phyloP scores from a whole-genome alignment of 176 grass and related monocot genomes.

The Ensete glaucum region DNA sequence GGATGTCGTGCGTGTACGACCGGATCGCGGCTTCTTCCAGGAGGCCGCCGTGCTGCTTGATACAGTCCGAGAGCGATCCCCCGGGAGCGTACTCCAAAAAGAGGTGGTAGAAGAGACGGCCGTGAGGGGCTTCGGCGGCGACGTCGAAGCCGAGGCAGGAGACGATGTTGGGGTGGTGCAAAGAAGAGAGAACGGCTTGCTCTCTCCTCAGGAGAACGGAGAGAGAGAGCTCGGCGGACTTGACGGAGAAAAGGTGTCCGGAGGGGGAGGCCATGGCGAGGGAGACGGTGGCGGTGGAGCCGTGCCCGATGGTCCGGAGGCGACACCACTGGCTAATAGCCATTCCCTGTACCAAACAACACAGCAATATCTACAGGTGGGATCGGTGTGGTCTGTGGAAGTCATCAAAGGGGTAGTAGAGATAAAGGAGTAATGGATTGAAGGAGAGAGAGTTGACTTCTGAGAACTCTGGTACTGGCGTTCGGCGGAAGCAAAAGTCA shows the following conservation, averaged over 20 bases:
- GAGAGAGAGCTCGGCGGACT: constrained; percentile 1
- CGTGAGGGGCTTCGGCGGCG: not conserved
- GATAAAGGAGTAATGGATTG: too few species aligned
- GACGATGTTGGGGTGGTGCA: not conserved
- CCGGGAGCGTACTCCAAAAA: not conserved
- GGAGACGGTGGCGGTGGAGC: constrained; percentile 5
- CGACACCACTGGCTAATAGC: not conserved
- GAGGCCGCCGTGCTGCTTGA: not conserved
- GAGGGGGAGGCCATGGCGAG: not conserved
- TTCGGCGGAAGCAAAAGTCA: too few species aligned
- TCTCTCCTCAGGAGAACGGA: not conserved
- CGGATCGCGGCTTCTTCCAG: not conserved
- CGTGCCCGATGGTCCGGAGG: constrained; percentile 3
- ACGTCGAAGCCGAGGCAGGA: constrained; percentile 3
- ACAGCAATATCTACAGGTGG: not conserved
- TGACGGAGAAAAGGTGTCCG: constrained; percentile 1
- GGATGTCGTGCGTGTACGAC: not conserved
- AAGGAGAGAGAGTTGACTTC: too few species aligned
- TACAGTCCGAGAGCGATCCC: not conserved
- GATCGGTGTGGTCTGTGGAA: too few species aligned
- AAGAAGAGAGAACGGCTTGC: not conserved
- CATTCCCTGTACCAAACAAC: not conserved
- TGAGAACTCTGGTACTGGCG: too few species aligned
- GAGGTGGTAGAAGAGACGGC: not conserved
- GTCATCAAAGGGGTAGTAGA: too few species aligned